Base-by-base conservation (phyloP, 164 flowering plant species). In the Litsea cubeba region DNA sequence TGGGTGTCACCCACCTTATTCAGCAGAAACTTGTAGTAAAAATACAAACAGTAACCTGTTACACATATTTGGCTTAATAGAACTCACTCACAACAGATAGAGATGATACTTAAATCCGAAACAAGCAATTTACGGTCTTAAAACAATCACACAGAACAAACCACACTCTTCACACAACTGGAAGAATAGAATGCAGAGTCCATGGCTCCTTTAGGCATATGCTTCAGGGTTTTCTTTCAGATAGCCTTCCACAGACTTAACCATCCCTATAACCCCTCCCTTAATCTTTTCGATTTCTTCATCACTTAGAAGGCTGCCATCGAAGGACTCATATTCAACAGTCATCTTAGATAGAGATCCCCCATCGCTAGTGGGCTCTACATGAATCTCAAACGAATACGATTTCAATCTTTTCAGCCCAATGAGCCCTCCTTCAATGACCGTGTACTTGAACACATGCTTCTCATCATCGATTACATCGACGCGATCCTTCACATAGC, bases 381-480 rank as follows among this genome's bases (percentile, higher is more conserved):
- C 20, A 6, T 17, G 11, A 12, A 69, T 8, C n/a, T 69, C 57
- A n/a, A 18, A 69, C 20, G 58, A 40, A 23, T 18, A 50, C 18
- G 71, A 25, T n/a, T 69, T 69, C 57, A 69, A 25, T 40, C 46
- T 40, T 51, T 50, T 69, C 57, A 24, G 18, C 51, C 71, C 54
- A 22, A 69, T 23, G 57, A 18, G 40, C 54, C 58, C 71, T 46
- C 71, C 71, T 69, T 69, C 71, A 28, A 69, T 35, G 58, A 17
- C 14, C 12, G 54, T 69, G 54, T 35, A 69, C 46, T 69, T 46
- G 71, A 25, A 50, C 12, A 69, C 14, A 46, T 40, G 35, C 57
- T 46, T 69, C 54, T 69, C 71, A 8, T 69, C 71, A n/a, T 69
- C 57, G 51, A 69, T 12, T 4, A 20, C 57, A 18, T 69, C 71